Base-by-base conservation (phyloP, 176 grass and related monocot species). In the Musa schizocarpa region DNA sequence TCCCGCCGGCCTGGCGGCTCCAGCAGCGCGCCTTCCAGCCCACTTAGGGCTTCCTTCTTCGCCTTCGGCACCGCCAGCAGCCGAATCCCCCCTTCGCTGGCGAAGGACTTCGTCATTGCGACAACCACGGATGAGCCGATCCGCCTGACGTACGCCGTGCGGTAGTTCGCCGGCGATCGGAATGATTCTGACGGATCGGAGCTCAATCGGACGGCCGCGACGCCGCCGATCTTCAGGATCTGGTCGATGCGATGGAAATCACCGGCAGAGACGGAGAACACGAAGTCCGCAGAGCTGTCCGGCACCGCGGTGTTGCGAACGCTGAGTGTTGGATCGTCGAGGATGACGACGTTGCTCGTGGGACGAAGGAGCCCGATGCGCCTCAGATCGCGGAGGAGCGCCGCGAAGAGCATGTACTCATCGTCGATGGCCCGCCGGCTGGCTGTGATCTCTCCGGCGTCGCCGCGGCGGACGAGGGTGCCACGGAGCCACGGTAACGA, bases 1-100 rank as follows among this genome's bases (percentile, higher is more conserved):
- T 67, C 51, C n/a, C 57, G 67, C 20, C 21, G 34, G 2, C 59
- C 17, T 51, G 88, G 88, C 55, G 88, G 88, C 78, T 90, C 88
- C 43, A 90, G 80, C 9, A 84, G 81, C 50, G 82, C 88, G 14
- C 56, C 81, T 71, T 87, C 88, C n/a, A 90, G 88, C 17, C 75
- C 75, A 13, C 83, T 77, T 52, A 90, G 22, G 1, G 81, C 82
- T 52, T 76, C 78, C 71, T 82, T 74, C 78, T 74, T 87, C 74
- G 54, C 52, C 72, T 66, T 64, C 63, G 74, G 71, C 43, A 87
- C 71, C 1, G 81, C 21, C 9, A 87, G 75, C 26, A 90, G 58
- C 59, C 63, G 52, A 21, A 34, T 2, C 48, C 21, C 10, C 6
- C 20, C 62, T 14, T 24, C 62, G 73, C 34, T 21, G 8, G 5